Conservation (phyloP, 2,329 filamentous ascomycete species). For the Claviceps quebecensis region DNA sequence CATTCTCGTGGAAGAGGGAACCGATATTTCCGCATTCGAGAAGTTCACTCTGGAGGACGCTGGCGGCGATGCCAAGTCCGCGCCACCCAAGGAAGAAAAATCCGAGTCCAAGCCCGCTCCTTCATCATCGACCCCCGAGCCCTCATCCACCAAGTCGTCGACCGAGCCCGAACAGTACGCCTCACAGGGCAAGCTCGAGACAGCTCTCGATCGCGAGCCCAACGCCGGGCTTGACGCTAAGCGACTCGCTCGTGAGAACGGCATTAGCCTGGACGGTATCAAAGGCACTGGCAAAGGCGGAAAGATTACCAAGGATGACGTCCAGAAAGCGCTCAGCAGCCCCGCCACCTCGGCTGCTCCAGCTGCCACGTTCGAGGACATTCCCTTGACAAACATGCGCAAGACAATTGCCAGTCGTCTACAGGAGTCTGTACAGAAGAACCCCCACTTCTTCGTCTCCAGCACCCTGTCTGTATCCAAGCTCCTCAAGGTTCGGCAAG, state of each 20-base stretch:
- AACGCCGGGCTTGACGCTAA: slow-evolving; percentile 60
- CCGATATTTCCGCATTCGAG: slow-evolving; percentile 77
- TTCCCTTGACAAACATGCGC: slow-evolving; percentile 81
- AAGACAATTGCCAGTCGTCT: slow-evolving; percentile 93
- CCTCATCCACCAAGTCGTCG: slow-evolving; percentile 22
- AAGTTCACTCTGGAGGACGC: slow-evolving; percentile 81
- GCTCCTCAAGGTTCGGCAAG: slow-evolving; percentile 88
- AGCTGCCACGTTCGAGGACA: slow-evolving; percentile 65
- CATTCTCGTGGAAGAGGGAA: slow-evolving; percentile 81
- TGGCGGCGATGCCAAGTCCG: slow-evolving; percentile 58
- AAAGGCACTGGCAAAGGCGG: slow-evolving; percentile 82
- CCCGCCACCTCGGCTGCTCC: slow-evolving; percentile 35
- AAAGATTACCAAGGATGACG: slow-evolving; percentile 80
- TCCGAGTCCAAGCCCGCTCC: slow-evolving; percentile 45
- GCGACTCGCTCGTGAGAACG: slow-evolving; percentile 73
- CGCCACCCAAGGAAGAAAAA: slow-evolving; percentile 53
- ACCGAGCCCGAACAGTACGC: slow-evolving; percentile 56
- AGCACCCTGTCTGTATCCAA: slow-evolving; percentile 83
- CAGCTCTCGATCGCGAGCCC: slow-evolving; percentile 69
- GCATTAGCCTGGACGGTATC: slow-evolving; percentile 59
- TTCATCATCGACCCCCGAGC: slow-evolving; percentile 24
- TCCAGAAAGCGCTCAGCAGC: slow-evolving; percentile 68
- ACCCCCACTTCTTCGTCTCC: slow-evolving; percentile 97
- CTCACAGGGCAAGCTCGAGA: slow-evolving; percentile 64
- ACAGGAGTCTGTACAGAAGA: slow-evolving; percentile 74